Percentiles rank a stretch among this genome's conserved stretches.
phyloP scores from a whole-genome alignment of 306 rosid species.

The Datisca glomerata region DNA sequence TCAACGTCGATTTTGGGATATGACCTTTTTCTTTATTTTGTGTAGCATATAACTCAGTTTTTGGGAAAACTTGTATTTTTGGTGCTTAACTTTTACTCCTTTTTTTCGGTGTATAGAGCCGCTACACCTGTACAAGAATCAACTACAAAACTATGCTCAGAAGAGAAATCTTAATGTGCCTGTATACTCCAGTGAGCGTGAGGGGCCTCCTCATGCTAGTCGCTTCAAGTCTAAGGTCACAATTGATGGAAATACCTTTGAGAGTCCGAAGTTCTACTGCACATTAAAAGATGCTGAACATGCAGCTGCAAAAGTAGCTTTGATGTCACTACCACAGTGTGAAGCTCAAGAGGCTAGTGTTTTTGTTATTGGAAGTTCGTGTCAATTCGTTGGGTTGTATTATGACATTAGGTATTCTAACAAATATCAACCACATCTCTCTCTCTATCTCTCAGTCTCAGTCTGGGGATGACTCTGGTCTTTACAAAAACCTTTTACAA shows the following conservation, averaged over 20 bases:
- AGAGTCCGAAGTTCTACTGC: slow-evolving; percentile 35
- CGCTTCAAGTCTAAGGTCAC: slow-evolving; percentile 62
- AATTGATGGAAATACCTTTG: slow-evolving; percentile 45
- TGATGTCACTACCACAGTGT: slow-evolving; percentile 31
- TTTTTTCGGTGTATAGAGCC: no score
- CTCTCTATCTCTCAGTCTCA: background rate
- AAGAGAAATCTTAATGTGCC: slow-evolving; percentile 48
- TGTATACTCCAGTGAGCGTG: slow-evolving; percentile 48
- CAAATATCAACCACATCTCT: no score
- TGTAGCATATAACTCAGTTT: no score
- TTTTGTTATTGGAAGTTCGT: slow-evolving; percentile 3
- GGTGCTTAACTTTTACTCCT: no score
- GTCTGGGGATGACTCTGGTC: slow-evolving; percentile 30
- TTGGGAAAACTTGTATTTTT: no score
- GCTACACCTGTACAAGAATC: slow-evolving; percentile 52
- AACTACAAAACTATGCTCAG: slow-evolving; percentile 53
- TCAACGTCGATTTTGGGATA: no score
- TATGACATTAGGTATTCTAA: no score
- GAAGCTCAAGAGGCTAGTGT: slow-evolving; percentile 56
- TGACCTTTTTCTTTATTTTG: no score
- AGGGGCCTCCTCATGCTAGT: slow-evolving; percentile 73
- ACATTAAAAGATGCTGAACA: slow-evolving; percentile 79
- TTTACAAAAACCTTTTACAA: slow-evolving; percentile 82
- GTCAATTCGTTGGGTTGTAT: no score
- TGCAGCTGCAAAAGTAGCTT: slow-evolving; percentile 78